Percentiles rank a stretch among this genome's conserved stretches.
Evolutionary conservation across 768 basidiomycete species (phyloP).

Genomic region (Termitomyces sp.): DNA sequence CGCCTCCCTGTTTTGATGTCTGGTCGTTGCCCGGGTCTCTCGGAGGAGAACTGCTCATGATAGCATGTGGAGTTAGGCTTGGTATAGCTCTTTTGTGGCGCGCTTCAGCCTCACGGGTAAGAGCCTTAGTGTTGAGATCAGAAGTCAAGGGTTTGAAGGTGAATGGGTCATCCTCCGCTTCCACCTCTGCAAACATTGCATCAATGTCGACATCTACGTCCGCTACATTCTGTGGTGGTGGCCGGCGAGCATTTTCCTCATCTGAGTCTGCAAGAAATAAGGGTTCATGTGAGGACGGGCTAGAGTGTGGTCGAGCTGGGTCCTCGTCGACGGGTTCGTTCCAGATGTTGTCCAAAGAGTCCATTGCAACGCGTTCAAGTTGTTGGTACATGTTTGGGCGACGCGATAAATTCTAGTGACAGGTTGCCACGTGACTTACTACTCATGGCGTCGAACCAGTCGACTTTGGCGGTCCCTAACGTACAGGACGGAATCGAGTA

Average conservation of each 20-base stretch:
- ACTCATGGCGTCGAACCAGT: constrained; percentile 4
- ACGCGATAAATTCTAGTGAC: constrained; percentile 19
- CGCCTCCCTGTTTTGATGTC: constrained; percentile 21
- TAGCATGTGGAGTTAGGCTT: constrained; percentile 38
- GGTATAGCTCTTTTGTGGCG: constrained; percentile 32
- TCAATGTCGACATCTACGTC: constrained; percentile 48
- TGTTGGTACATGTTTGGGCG: constrained; percentile 28
- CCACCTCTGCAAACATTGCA: constrained; percentile 34
- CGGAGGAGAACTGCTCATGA: constrained; percentile 48
- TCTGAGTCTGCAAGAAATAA: constrained; percentile 64
- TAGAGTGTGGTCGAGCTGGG: not conserved
- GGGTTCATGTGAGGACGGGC: constrained; percentile 26
- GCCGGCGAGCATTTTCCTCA: constrained; percentile 33
- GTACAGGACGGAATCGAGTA: constrained; percentile 79
- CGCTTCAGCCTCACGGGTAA: constrained; percentile 53
- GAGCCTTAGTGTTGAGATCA: constrained; percentile 47
- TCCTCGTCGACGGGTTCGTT: constrained; percentile 41
- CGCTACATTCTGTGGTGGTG: constrained; percentile 32
- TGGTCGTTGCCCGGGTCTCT: constrained; percentile 26
- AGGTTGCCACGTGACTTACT: constrained; percentile 5
- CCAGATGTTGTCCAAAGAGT: constrained; percentile 57
- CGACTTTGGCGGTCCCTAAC: constrained; percentile 37
- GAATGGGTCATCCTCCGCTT: constrained; percentile 33
- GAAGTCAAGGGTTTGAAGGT: constrained; percentile 45
- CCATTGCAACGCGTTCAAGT: constrained; percentile 43